Percentiles rank a stretch among this genome's conserved stretches.
These are phyloP conservation scores for Metarhizium robertsii DNA, from an alignment of 2,329 filamentous ascomycete species.

Conservation along the genomic window DNA sequence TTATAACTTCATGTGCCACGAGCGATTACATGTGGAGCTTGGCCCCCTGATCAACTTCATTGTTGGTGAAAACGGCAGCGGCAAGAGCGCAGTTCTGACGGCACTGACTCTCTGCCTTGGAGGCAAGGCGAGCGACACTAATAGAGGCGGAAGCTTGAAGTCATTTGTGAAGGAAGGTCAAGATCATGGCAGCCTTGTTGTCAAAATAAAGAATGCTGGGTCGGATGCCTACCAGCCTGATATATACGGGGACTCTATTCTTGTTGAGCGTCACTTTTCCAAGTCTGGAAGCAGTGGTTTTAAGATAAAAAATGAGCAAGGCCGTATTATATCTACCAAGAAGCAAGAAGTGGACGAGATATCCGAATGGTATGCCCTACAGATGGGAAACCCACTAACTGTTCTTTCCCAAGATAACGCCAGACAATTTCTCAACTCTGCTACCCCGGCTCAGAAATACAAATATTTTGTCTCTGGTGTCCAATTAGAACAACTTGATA, in stretches of 20 bases:
- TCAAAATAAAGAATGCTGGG: slow-evolving; percentile 87
- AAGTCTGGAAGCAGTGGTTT: slow-evolving; percentile 68
- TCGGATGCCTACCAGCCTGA: slow-evolving; percentile 75
- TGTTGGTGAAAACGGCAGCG: slow-evolving; percentile 93
- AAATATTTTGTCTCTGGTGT: slow-evolving; percentile 94
- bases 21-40: slow-evolving; percentile 69
- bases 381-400: slow-evolving; percentile 95
- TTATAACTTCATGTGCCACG: slow-evolving; percentile 95
- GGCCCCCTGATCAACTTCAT: slow-evolving; percentile 97
- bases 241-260: slow-evolving; percentile 74
- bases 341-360: slow-evolving; percentile 86
- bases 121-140: slow-evolving; percentile 85
- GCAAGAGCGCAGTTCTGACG: slow-evolving; percentile 91
- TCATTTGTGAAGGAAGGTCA: slow-evolving; percentile 83
- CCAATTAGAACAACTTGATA: slow-evolving; percentile 82
- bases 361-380: slow-evolving; percentile 82
- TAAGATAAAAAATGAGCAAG: slow-evolving; percentile 69
- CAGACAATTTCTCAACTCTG: slow-evolving; percentile 81
- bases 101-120: slow-evolving; percentile 91
- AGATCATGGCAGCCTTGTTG: slow-evolving; percentile 65
- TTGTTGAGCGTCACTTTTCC: slow-evolving; percentile 84
- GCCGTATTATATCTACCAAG: slow-evolving; percentile 67
- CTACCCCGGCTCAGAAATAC: slow-evolving; percentile 78
- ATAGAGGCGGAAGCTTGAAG: slow-evolving; percentile 82
- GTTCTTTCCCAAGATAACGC: slow-evolving; percentile 93